Base-by-base conservation (phyloP, 179 eudicot genomes). In the Patellifolia procumbens region DNA sequence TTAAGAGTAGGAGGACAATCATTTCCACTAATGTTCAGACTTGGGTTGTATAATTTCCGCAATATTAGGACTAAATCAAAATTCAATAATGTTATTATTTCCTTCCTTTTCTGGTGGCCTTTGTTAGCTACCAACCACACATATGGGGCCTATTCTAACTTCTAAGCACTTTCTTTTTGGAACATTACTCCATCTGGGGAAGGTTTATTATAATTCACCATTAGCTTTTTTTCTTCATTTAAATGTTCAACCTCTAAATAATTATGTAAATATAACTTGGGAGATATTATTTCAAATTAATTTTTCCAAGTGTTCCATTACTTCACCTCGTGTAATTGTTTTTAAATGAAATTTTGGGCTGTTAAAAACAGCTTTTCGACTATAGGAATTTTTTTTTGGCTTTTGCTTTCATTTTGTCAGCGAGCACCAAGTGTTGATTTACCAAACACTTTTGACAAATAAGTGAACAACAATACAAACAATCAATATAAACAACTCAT, bases 121-220 rank as follows among this genome's bases (percentile, higher is more conserved):
- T 45, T 65, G 53, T 55, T 29, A 43, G 52, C 63, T 46, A 52
- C 10, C 55, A 6, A 2, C 65, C 77, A 13, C 22, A 79, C 63
- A 43, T 37, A 15, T 64, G 72, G 67, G 73, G 15, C 70, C 53
- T 42, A 22, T 70, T 72, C 24, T 7, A 63, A 34, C 22, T 70
- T 72, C 45, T 7, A 63, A 34, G 68, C 13, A 63, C 6, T 63
- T 11, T 49, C 51, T 9, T 32, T 74, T 43, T 56, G 42, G 49
- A 22, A 22, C 19, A 12, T 29, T 39, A 11, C 20, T n/a, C 6
- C 22, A 74, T 39, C 82, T 69, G 67, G 78, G 82, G 82, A 49
- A 79, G 82, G 82, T 32, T 67, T 17, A 67, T 53, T 34, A 48
- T 73, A 31, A 48, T 39, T 0, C 43, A 7, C 43, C 20, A 34